Evolutionary conservation across 805 yeast genomes (phyloP), one percentile per base, ranked within the genome.

Genomic region (Candida alai): DNA sequence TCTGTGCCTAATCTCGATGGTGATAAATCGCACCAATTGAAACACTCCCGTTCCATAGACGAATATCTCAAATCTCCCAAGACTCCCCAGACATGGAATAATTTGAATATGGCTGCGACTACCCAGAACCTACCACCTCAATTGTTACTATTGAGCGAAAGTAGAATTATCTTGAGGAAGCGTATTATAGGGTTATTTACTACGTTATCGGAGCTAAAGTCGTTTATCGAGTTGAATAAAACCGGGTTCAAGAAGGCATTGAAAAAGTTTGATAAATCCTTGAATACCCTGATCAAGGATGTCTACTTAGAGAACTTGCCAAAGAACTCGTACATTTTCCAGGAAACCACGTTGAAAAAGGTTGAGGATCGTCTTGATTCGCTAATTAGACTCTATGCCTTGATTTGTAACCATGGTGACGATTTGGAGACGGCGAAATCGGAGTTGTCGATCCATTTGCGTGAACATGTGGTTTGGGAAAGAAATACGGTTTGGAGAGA

Each of bases 381-480:
- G 3, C 43, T 65, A 18, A 49, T 56, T 43, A 43, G 60, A 48
- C 45, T 58, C 31, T 55, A 60, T 56, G 56, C 72, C 49, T 42
- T 68, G 59, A 38, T 63, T 45, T 49, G 64, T 44, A 53, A 58
- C 44, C 65, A 71, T 28, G 52, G 56, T n/a, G 54, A 59, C 15
- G 65, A 60, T 39, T 45, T 71, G 11, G 74, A 67, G 19, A 48
- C 60, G 7, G 76, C 78, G 21, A 71, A 62, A 44, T 56, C 68
- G 3, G 84, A 78, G 48, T 59, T 80, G 41, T 74, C 76, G 36
- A 69, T 79, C 2, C 76, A 71, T 41, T 58, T 73, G 37, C 60
- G 76, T 45, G 78, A 73, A 42, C 76, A 71, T 42, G 73, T 73
- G 30, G 76, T 73, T 3, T 73, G 75, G 72, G 77, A 73, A 48